Evolutionary conservation across 2,329 filamentous ascomycete species (phyloP).

Genomic region (Penicillium verrucosum): DNA sequence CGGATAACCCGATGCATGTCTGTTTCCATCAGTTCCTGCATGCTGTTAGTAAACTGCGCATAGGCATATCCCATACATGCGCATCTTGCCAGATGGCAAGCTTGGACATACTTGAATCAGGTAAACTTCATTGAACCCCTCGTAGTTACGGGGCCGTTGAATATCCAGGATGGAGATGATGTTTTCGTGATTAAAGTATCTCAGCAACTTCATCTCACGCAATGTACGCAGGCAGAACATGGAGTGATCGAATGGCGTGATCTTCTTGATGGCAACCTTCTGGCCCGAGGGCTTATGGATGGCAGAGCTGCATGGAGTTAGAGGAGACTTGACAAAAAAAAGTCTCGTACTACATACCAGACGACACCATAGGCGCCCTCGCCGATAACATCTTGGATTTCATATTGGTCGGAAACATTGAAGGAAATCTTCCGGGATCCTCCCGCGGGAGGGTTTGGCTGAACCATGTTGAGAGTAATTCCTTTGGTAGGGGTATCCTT

Average conservation of each 20-base stretch:
- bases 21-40: slow-evolving; percentile 95
- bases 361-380: slow-evolving; percentile 98
- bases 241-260: slow-evolving; percentile 97
- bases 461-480: slow-evolving; percentile 41
- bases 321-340: not conserved
- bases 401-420: slow-evolving; percentile 99
- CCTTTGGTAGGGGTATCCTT: slow-evolving; percentile 2
- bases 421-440: slow-evolving; percentile 92
- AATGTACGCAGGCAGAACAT: slow-evolving; percentile 97
- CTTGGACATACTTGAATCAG: slow-evolving; percentile 75
- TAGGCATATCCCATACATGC: slow-evolving; percentile 1
- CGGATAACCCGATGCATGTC: slow-evolving; percentile 99
- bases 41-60: not conserved
- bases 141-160: slow-evolving; percentile 94
- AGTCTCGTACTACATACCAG: slow-evolving; percentile 63
- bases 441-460: slow-evolving; percentile 48
- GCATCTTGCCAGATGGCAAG: not conserved
- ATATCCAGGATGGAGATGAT: slow-evolving; percentile 99
- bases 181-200: slow-evolving; percentile 99
- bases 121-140: slow-evolving; percentile 96
- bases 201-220: slow-evolving; percentile 97
- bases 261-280: slow-evolving; percentile 99
- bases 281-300: slow-evolving; percentile 97
- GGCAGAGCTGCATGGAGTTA: slow-evolving; percentile 66
- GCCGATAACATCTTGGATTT: slow-evolving; percentile 98